These are phyloP conservation scores for Pseudozyma sp. DNA, from an alignment of 1,284 basidiomycete genomes.

Conservation along the genomic window DNA sequence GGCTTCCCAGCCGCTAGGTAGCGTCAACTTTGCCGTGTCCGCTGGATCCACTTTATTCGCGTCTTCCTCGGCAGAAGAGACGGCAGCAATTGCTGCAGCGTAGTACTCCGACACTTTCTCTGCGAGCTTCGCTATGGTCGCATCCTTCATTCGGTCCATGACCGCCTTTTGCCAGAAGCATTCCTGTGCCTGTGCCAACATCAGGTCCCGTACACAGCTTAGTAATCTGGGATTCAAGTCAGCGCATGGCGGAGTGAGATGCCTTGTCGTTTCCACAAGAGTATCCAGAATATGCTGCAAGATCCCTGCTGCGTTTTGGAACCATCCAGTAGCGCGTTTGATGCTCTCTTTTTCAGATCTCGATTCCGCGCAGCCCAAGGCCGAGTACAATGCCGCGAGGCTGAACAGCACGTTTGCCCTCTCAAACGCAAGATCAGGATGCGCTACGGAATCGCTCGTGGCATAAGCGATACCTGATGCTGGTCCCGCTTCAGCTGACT, in stretches of 20 bases:
- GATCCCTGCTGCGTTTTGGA: constrained; percentile 61
- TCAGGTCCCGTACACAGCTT: constrained; percentile 78
- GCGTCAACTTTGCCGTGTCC: constrained; percentile 26
- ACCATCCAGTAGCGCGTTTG: constrained; percentile 56
- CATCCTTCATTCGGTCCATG: constrained; percentile 82
- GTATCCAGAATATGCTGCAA: constrained; percentile 47
- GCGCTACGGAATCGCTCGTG: constrained; percentile 47
- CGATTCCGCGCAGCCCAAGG: constrained; percentile 51
- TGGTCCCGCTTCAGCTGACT: constrained; percentile 37
- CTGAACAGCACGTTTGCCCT: constrained; percentile 55
- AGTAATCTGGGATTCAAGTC: constrained; percentile 74
- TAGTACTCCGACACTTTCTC: constrained; percentile 73
- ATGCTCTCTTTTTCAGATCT: constrained; percentile 62
- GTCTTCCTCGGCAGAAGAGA: constrained; percentile 4
- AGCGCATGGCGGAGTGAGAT: constrained; percentile 27
- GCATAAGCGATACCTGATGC: constrained; percentile 36
- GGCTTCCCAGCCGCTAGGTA: constrained; percentile 78
- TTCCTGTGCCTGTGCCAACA: constrained; percentile 95
- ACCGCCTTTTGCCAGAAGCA: constrained; percentile 95
- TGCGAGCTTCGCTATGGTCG: constrained; percentile 86
- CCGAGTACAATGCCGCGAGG: constrained; percentile 56
- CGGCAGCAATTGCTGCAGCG: constrained; percentile 34
- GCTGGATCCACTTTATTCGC: constrained; percentile 6
- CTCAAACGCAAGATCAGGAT: constrained; percentile 56
- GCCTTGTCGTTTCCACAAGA: constrained; percentile 32